phyloP scores from a whole-genome alignment of 2,329 filamentous ascomycete genomes.

The Trichoderma endophyticum region DNA sequence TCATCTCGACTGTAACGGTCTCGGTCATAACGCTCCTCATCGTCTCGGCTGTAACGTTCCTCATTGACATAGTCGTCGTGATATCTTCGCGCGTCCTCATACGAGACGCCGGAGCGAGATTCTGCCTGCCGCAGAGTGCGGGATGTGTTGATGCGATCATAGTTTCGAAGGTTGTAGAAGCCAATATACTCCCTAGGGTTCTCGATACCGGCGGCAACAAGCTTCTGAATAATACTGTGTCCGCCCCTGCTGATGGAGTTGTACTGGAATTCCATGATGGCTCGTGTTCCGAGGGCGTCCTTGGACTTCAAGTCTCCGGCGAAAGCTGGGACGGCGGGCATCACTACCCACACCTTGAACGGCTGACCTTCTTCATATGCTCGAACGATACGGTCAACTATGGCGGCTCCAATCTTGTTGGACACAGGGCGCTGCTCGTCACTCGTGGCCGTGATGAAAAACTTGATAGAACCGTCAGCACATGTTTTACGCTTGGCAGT shows the following conservation, averaged over 20 bases:
- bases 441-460: constrained; percentile 80
- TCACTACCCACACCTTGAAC: constrained; percentile 74
- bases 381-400: constrained; percentile 72
- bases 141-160: constrained; percentile 76
- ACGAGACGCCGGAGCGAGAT: constrained; percentile 60
- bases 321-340: constrained; percentile 78
- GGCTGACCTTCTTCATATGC: constrained; percentile 62
- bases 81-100: constrained; percentile 63
- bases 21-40: neutral
- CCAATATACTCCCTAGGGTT: constrained; percentile 71
- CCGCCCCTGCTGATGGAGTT: constrained; percentile 74
- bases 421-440: constrained; percentile 67
- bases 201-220: constrained; percentile 64
- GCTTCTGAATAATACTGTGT: constrained; percentile 71
- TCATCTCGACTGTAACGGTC: neutral
- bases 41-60: constrained; percentile 39
- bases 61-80: constrained; percentile 57
- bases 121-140: constrained; percentile 60
- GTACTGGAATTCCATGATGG: constrained; percentile 89
- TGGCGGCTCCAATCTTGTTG: constrained; percentile 75
- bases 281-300: constrained; percentile 70
- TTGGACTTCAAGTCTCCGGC: constrained; percentile 74
- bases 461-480: constrained; percentile 42
- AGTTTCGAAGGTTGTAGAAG: constrained; percentile 83
- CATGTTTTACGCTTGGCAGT: neutral